phyloP scores from a whole-genome alignment of 169 alveolate genomes.

The Babesia bovis region DNA sequence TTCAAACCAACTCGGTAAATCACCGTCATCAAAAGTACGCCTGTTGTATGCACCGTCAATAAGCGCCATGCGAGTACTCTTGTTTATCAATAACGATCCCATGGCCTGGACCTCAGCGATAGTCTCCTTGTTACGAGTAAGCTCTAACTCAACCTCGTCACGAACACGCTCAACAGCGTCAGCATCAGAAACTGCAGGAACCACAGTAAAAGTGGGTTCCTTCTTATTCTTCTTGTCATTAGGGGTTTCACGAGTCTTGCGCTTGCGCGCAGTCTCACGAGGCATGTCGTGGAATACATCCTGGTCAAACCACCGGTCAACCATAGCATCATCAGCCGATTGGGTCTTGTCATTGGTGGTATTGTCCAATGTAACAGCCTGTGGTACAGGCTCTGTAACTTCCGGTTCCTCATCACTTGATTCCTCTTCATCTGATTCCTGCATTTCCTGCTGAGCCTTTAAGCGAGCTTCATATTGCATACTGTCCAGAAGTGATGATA shows the following conservation, averaged over 20 bases:
- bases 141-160: conserved; percentile 35
- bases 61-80: conserved; percentile 89
- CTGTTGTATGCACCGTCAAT: conserved; percentile 93
- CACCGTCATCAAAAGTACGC: conserved; percentile 87
- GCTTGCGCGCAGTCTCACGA: conserved; percentile 46
- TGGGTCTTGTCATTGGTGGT: conserved; percentile 1
- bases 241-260: conserved; percentile 14
- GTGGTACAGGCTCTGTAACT: background rate
- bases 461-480: conserved; percentile 51
- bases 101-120: conserved; percentile 58
- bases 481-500: conserved; percentile 27
- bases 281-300: conserved; percentile 65
- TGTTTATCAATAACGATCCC: conserved; percentile 78
- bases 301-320: conserved; percentile 74
- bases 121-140: conserved; percentile 22
- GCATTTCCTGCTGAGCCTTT: conserved; percentile 25
- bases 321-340: conserved; percentile 50
- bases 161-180: conserved; percentile 39
- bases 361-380: background rate
- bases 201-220: conserved; percentile 44
- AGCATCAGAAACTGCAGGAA: conserved; percentile 53
- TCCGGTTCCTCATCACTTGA: background rate
- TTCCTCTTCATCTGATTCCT: conserved; percentile 32
- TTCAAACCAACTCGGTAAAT: conserved; percentile 95
- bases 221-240: conserved; percentile 21